A percentile compares a stretch with the other conserved stretches of the same genome.
These are phyloP conservation scores for Talaromyces sp. DNA, from an alignment of 2,329 filamentous ascomycete species.

Conservation along the genomic window DNA sequence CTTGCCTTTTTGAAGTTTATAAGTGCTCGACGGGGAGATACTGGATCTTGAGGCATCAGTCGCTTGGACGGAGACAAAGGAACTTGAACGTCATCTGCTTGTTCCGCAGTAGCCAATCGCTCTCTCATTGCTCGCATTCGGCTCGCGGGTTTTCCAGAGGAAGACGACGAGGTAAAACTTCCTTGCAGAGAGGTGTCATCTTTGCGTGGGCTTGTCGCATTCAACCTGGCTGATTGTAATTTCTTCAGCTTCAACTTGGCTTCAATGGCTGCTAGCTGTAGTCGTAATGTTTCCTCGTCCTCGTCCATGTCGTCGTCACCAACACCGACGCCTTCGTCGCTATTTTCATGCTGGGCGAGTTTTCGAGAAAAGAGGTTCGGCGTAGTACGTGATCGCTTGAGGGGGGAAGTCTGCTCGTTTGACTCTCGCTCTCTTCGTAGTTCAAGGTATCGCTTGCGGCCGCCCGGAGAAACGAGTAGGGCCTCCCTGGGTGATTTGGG, in stretches of 20 bases:
- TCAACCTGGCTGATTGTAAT: slow-evolving; percentile 54
- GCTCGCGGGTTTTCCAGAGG: slow-evolving; percentile 25
- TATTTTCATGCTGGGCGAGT: slow-evolving; percentile 25
- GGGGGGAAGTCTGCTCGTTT: slow-evolving; percentile 64
- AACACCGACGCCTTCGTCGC: slow-evolving; percentile 33
- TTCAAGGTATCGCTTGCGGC: slow-evolving; percentile 71
- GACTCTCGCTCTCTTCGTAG: slow-evolving; percentile 55
- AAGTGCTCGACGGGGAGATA: slow-evolving; percentile 75
- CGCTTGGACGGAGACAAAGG: slow-evolving; percentile 67
- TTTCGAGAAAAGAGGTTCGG: slow-evolving; percentile 39
- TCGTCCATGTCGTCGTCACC: slow-evolving; percentile 65
- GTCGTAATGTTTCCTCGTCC: slow-evolving; percentile 83
- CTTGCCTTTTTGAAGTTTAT: slow-evolving; percentile 82
- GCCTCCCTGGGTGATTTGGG: slow-evolving; percentile 63
- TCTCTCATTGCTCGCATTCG: slow-evolving; percentile 24
- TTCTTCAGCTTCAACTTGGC: slow-evolving; percentile 84
- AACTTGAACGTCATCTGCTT: slow-evolving; percentile 56
- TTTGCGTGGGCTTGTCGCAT: slow-evolving; percentile 29
- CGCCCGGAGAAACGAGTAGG: slow-evolving; percentile 69
- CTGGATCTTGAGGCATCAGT: slow-evolving; percentile 53
- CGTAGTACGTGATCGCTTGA: slow-evolving; percentile 49
- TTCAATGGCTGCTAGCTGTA: slow-evolving; percentile 86
- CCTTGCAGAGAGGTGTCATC: slow-evolving; percentile 10
- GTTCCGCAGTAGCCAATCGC: slow-evolving; percentile 8
- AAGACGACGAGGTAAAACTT: slow-evolving; percentile 16